Conservation (phyloP, 768 basidiomycete genomes). For the Suillus bovinus region DNA sequence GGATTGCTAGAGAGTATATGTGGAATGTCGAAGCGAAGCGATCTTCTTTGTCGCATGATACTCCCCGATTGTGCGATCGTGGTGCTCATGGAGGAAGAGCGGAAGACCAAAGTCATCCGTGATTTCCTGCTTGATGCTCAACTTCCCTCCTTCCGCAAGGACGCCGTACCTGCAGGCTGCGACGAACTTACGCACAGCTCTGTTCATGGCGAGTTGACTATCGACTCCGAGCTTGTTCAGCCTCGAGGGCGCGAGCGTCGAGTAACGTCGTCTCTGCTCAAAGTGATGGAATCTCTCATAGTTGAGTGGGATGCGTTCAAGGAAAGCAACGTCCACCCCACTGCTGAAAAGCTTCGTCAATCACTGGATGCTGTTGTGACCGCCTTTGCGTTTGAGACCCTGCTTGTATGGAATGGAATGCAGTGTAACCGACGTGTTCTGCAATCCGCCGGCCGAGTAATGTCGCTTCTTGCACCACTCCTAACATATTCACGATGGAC, state of each 20-base stretch:
- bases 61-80: constrained; percentile 74
- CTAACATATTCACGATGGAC: constrained; percentile 50
- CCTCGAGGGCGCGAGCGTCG: constrained; percentile 62
- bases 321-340: constrained; percentile 38
- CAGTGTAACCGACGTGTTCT: constrained; percentile 60
- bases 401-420: constrained; percentile 65
- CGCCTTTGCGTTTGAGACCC: constrained; percentile 68
- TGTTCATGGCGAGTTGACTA: not conserved
- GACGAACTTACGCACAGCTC: not conserved
- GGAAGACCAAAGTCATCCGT: constrained; percentile 56
- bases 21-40: constrained; percentile 46
- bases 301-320: constrained; percentile 49
- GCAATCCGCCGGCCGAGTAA: constrained; percentile 58
- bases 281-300: constrained; percentile 53
- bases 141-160: constrained; percentile 45
- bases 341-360: constrained; percentile 64
- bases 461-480: constrained; percentile 44
- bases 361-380: constrained; percentile 69
- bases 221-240: constrained; percentile 37
- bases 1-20: constrained; percentile 65
- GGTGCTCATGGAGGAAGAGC: constrained; percentile 58
- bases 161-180: constrained; percentile 1
- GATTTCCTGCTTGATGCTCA: constrained; percentile 70
- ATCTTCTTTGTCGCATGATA: constrained; percentile 47
- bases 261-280: constrained; percentile 61